A percentile compares a stretch with the other conserved stretches of the same genome.
Evolutionary conservation across 345 rosid species (phyloP).

Genomic region (Moringa oleifera): DNA sequence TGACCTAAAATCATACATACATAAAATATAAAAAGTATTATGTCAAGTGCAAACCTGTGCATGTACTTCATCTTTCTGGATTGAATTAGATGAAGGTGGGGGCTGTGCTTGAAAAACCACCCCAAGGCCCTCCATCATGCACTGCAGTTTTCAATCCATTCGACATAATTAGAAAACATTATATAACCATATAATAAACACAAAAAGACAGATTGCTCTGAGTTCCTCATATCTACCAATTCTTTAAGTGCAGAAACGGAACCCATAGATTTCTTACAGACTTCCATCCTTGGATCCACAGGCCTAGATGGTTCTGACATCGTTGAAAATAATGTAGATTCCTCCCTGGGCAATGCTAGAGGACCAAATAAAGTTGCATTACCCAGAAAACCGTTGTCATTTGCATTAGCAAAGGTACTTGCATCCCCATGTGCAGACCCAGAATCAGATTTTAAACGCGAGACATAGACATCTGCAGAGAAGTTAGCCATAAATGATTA

Average conservation of each 20-base stretch:
- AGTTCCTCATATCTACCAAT: slow-evolving; percentile 48
- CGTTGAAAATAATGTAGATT: slow-evolving; percentile 37
- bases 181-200: too few species aligned
- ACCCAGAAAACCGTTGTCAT: slow-evolving; percentile 53
- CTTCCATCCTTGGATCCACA: slow-evolving; percentile 66
- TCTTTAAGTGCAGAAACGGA: slow-evolving; percentile 81
- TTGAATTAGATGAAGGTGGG: slow-evolving; percentile 42
- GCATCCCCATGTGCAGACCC: slow-evolving; percentile 51
- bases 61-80: slow-evolving; percentile 70
- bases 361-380: slow-evolving; percentile 39
- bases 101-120: slow-evolving; percentile 58
- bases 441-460: slow-evolving; percentile 46
- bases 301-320: slow-evolving; percentile 53
- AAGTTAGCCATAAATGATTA: slow-evolving; percentile 11
- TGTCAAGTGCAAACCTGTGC: slow-evolving; percentile 59
- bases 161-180: slow-evolving; percentile 12
- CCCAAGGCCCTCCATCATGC: slow-evolving; percentile 71
- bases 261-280: slow-evolving; percentile 46
- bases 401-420: slow-evolving; percentile 37
- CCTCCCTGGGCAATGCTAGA: slow-evolving; percentile 51
- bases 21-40: too few species aligned
- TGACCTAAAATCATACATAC: too few species aligned
- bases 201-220: neutral
- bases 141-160: slow-evolving; percentile 38
- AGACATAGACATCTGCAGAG: slow-evolving; percentile 62